These are phyloP conservation scores for Vaccinium myrtillus DNA, from an alignment of 148 eudicot genomes.

Conservation along the genomic window DNA sequence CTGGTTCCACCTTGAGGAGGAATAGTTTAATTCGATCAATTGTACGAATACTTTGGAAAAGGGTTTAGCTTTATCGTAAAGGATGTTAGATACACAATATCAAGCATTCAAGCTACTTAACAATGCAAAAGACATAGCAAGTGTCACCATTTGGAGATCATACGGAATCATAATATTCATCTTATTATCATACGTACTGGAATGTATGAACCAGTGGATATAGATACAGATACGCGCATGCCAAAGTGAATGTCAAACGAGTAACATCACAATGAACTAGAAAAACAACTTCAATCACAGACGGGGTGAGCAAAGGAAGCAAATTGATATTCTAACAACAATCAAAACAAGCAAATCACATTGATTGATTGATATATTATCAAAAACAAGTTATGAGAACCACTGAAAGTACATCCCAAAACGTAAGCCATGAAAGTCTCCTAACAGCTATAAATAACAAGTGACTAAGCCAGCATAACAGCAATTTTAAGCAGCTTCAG, in stretches of 20 bases:
- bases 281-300: neutral
- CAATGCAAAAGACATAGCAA: neutral
- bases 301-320: too few species aligned
- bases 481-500: neutral
- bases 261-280: neutral
- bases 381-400: too few species aligned
- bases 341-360: too few species aligned
- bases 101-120: neutral
- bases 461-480: neutral
- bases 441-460: neutral
- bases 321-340: too few species aligned
- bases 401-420: too few species aligned
- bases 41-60: neutral
- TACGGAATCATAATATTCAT: neutral
- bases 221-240: neutral
- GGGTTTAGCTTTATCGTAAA: neutral
- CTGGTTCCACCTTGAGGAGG: constrained; percentile 51
- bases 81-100: neutral
- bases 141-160: neutral
- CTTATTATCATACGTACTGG: neutral
- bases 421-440: neutral
- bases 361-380: too few species aligned
- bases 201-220: neutral
- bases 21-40: neutral
- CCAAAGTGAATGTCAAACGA: neutral